Evolutionary conservation across 768 basidiomycete species (phyloP).

Genomic region (Sutorius australiensis): DNA sequence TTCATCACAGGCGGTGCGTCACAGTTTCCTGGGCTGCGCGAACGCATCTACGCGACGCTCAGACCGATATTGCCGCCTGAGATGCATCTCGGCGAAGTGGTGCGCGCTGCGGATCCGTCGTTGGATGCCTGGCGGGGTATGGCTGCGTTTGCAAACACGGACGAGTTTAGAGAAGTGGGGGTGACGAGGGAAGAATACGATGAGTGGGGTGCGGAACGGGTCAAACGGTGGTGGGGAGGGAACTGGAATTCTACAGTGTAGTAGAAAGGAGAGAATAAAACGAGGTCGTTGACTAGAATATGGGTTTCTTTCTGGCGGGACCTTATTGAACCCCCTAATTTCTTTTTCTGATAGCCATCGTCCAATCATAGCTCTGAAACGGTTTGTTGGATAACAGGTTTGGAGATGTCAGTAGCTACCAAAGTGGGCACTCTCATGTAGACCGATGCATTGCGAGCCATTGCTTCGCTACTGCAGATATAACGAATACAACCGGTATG

Average conservation of each 20-base stretch:
- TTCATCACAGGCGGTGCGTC: slow-evolving; percentile 86
- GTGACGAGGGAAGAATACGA: slow-evolving; percentile 83
- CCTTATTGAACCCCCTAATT: no score
- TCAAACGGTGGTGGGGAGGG: slow-evolving; percentile 89
- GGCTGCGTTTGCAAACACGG: slow-evolving; percentile 66
- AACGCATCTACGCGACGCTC: slow-evolving; percentile 68
- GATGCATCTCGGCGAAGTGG: slow-evolving; percentile 58
- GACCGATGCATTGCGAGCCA: no score
- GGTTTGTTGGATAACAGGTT: no score
- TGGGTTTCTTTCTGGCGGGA: no score
- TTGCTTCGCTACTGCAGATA: no score
- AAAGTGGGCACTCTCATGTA: no score
- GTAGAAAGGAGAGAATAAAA: not conserved
- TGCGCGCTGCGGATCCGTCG: slow-evolving; percentile 58
- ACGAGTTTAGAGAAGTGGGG: slow-evolving; percentile 49
- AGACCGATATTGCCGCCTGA: slow-evolving; percentile 83
- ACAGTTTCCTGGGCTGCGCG: slow-evolving; percentile 62
- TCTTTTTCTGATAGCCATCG: no score
- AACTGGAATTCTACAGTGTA: slow-evolving; percentile 62
- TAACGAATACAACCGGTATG: no score
- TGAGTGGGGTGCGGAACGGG: slow-evolving; percentile 83
- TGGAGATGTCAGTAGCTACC: no score
- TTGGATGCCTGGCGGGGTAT: slow-evolving; percentile 92
- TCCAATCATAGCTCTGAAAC: no score
- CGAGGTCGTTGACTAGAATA: no score